These are phyloP conservation scores for Dipodascopsis uninucleata DNA, from an alignment of 805 yeast genomes.

Conservation along the genomic window DNA sequence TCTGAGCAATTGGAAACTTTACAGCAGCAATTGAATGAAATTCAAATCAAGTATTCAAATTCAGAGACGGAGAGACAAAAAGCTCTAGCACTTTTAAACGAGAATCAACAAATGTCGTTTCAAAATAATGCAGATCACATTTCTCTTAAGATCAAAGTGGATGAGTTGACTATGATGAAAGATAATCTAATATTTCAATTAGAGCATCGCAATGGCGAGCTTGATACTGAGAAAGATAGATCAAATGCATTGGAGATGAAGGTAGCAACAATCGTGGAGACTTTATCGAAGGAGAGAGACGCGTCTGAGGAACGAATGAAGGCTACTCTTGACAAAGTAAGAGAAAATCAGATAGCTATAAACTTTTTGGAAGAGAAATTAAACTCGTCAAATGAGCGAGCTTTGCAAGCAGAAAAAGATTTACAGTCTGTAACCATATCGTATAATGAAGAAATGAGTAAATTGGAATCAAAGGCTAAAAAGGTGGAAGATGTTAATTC, in stretches of 20 bases:
- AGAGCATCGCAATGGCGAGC: too few species aligned
- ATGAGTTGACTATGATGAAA: too few species aligned
- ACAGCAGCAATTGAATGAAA: too few species aligned
- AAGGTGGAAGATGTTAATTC: conserved; percentile 30
- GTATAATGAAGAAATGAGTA: conserved; percentile 9
- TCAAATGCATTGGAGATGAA: conserved; percentile 6
- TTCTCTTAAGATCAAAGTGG: too few species aligned
- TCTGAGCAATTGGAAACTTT: too few species aligned
- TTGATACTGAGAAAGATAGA: conserved; percentile 19
- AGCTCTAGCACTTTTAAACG: too few species aligned
- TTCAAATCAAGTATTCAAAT: too few species aligned
- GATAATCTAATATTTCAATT: too few species aligned
- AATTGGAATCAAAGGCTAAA: conserved; percentile 14
- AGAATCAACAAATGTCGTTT: too few species aligned
- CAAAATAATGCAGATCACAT: too few species aligned
- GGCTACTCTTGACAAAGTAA: conserved; percentile 40
- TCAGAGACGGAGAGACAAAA: too few species aligned
- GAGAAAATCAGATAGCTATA: conserved; percentile 31
- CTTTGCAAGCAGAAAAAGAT: conserved; percentile 13
- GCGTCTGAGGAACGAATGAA: conserved; percentile 27
- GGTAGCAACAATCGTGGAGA: conserved; percentile 23
- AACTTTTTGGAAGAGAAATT: conserved; percentile 38
- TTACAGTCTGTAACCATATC: conserved; percentile 9
- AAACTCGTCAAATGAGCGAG: conserved; percentile 21
- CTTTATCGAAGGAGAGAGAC: conserved; percentile 33